Percentiles rank a stretch among this genome's conserved stretches.
These are phyloP conservation scores for Jacaranda copaia DNA, from an alignment of 257 asterid species.

Conservation along the genomic window DNA sequence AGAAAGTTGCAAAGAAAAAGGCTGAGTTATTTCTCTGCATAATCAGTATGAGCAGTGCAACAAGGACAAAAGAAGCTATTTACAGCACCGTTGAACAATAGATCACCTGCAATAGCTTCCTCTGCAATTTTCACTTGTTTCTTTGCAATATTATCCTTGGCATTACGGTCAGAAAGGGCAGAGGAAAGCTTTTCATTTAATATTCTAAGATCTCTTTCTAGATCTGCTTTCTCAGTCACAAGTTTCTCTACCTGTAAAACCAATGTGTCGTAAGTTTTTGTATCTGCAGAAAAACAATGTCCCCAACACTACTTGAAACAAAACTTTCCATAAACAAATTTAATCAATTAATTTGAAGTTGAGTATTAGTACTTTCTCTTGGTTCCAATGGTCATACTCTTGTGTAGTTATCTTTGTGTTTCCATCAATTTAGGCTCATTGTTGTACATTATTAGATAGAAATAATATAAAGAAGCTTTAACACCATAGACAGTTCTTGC, in stretches of 20 bases:
- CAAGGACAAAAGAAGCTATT: neutral
- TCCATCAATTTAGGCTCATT: neutral
- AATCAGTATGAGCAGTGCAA: neutral
- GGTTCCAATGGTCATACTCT: neutral
- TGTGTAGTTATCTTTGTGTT: neutral
- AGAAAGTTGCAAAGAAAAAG: neutral
- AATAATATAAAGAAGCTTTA: neutral
- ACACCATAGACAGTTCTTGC: neutral
- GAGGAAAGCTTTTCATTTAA: constrained; percentile 69
- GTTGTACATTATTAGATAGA: neutral
- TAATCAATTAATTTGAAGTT: neutral
- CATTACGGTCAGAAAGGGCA: constrained; percentile 66
- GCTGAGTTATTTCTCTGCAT: neutral
- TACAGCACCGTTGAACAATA: constrained; percentile 24
- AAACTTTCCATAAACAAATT: constrained; percentile 1
- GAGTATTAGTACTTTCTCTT: neutral
- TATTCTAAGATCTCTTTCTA: constrained; percentile 60
- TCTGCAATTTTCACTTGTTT: constrained; percentile 81
- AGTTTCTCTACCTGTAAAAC: constrained; percentile 55
- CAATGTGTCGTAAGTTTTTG: constrained; percentile 23
- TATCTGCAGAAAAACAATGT: neutral
- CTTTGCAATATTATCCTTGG: constrained; percentile 67
- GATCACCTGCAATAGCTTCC: constrained; percentile 89
- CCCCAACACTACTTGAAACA: constrained; percentile 1
- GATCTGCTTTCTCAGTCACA: constrained; percentile 58